Conservation (phyloP, 2,329 filamentous ascomycete species). For the Madurella mycetomatis region DNA sequence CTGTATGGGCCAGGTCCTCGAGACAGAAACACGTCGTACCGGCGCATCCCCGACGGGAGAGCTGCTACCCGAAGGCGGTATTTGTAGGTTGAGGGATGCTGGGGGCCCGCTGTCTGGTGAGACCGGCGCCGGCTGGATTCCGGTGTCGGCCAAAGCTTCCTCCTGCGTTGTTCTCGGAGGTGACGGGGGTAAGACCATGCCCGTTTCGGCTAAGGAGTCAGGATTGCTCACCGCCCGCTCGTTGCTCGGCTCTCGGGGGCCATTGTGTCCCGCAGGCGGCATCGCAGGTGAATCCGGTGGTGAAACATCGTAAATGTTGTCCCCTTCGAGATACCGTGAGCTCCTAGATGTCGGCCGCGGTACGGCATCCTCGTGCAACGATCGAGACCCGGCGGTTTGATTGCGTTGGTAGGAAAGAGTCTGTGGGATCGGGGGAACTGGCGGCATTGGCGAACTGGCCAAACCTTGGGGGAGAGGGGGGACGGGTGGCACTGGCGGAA, state of each 20-base stretch:
- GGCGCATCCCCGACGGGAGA: constrained; percentile 6
- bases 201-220: constrained; percentile 3
- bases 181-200: constrained; percentile 10
- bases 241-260: constrained; percentile 14
- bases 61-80: constrained; percentile 15
- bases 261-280: constrained; percentile 15
- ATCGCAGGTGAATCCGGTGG: constrained; percentile 40
- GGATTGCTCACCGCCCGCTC: constrained; percentile 16
- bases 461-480: constrained; percentile 25
- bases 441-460: constrained; percentile 20
- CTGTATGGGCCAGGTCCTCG: constrained; percentile 46
- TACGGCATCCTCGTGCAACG: constrained; percentile 4
- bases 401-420: constrained; percentile 30
- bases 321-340: constrained; percentile 28
- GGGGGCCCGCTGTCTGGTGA: constrained; percentile 21
- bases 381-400: constrained; percentile 30
- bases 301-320: constrained; percentile 46
- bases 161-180: constrained; percentile 16
- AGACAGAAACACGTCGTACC: constrained; percentile 30
- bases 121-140: constrained; percentile 7
- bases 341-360: constrained; percentile 18
- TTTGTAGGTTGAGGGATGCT: constrained; percentile 30
- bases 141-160: not conserved
- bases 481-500: constrained; percentile 22
- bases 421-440: constrained; percentile 10